Conservation (phyloP, 1,139 yeast species). For the Magnusiomyces magnusii region DNA sequence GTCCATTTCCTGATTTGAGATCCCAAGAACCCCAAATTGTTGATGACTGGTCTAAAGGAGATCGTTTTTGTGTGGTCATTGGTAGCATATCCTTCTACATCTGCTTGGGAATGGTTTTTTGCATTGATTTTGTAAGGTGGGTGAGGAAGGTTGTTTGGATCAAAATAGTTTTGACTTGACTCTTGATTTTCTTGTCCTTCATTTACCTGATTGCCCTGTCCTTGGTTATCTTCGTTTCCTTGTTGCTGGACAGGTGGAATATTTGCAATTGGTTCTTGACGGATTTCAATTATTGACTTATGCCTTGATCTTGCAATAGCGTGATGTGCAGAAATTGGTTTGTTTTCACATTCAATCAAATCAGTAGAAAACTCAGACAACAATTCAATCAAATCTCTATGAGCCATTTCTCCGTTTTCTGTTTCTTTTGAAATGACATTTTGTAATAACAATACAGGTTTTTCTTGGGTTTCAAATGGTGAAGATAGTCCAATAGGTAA, state of each 20-base stretch:
- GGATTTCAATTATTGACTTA: not conserved
- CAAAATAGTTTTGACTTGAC: no score
- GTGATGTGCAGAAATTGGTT: not conserved
- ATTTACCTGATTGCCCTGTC: no score
- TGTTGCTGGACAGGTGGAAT: not conserved
- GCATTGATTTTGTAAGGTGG: not conserved
- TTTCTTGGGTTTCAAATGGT: no score
- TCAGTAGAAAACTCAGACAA: not conserved
- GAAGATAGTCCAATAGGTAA: not conserved
- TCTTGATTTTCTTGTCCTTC: no score
- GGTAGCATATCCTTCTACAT: not conserved
- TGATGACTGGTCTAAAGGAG: conserved; percentile 10
- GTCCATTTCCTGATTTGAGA: conserved; percentile 5
- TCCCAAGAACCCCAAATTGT: conserved; percentile 15
- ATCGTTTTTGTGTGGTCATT: not conserved
- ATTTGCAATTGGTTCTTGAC: not conserved
- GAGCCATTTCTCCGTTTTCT: not conserved
- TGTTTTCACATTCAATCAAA: not conserved
- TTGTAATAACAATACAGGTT: not conserved
- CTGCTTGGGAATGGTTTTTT: not conserved
- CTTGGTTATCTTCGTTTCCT: no score
- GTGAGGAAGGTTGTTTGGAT: not conserved
- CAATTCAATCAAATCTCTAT: not conserved
- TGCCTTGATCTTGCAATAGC: not conserved
- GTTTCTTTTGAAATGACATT: not conserved